phyloP scores from a whole-genome alignment of 805 yeast genomes.

The Candida golubevii region DNA sequence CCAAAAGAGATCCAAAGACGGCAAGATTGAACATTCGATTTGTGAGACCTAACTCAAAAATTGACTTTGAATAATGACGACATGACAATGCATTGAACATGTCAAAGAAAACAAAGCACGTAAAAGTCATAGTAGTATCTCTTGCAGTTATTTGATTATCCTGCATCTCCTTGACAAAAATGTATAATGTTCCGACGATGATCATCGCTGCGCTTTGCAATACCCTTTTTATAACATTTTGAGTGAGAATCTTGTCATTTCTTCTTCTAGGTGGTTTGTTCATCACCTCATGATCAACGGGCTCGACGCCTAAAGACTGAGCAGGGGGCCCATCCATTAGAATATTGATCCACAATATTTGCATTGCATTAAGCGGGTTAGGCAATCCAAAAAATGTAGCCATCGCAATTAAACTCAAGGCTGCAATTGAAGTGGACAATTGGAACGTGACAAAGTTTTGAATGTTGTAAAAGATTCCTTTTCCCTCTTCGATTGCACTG shows the following conservation, averaged over 20 bases:
- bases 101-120: slow-evolving; percentile 92
- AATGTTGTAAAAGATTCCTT: slow-evolving; percentile 93
- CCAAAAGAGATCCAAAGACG: slow-evolving; percentile 79
- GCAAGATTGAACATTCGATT: slow-evolving; percentile 93
- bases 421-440: slow-evolving; percentile 93
- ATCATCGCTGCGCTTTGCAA: slow-evolving; percentile 74
- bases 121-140: slow-evolving; percentile 98
- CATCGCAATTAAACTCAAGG: slow-evolving; percentile 81
- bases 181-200: slow-evolving; percentile 79
- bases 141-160: slow-evolving; percentile 82
- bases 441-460: slow-evolving; percentile 95
- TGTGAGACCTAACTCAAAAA: slow-evolving; percentile 73
- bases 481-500: slow-evolving; percentile 94
- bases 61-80: slow-evolving; percentile 81
- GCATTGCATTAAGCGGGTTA: slow-evolving; percentile 96
- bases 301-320: slow-evolving; percentile 94
- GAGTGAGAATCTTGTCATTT: slow-evolving; percentile 77
- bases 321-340: slow-evolving; percentile 99
- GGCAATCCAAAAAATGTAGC: slow-evolving; percentile 85
- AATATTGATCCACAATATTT: slow-evolving; percentile 94
- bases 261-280: slow-evolving; percentile 92
- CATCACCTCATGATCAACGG: slow-evolving; percentile 95
- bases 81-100: slow-evolving; percentile 96
- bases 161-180: slow-evolving; percentile 82
- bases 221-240: slow-evolving; percentile 63